Conservation (phyloP, 2,329 filamentous ascomycete genomes). For the Colletotrichum sp. region DNA sequence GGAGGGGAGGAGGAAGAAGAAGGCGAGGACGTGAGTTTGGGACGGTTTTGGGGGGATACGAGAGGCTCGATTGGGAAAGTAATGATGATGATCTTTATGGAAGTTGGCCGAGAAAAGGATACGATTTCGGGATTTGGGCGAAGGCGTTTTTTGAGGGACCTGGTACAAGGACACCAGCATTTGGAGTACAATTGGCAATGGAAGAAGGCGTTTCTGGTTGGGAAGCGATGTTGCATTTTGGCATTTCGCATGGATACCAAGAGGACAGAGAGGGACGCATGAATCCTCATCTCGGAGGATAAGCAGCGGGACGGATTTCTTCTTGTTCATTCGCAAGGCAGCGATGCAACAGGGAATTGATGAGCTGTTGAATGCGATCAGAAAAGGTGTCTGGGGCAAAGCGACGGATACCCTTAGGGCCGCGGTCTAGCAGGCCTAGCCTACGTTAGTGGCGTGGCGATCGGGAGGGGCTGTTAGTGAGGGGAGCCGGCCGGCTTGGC, state of each 20-base stretch:
- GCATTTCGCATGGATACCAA: not conserved
- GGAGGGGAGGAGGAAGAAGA: slow-evolving; percentile 4
- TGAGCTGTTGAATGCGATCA: not conserved
- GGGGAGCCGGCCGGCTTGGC: not conserved
- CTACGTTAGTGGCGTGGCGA: slow-evolving; percentile 16
- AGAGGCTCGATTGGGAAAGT: not conserved
- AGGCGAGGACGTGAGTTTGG: slow-evolving; percentile 4
- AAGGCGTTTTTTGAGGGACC: slow-evolving; percentile 6
- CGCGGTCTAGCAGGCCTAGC: not conserved
- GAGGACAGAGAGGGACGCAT: not conserved
- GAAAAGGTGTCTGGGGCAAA: not conserved
- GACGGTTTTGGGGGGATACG: too few relatives aligned
- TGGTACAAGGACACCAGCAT: not conserved
- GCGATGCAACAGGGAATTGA: not conserved
- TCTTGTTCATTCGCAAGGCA: not conserved
- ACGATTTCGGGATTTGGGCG: not conserved
- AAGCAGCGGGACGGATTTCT: not conserved
- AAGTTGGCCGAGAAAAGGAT: not conserved
- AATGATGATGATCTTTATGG: not conserved
- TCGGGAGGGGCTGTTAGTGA: slow-evolving; percentile 8
- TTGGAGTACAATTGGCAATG: not conserved
- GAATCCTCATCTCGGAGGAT: not conserved
- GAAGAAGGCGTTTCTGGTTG: not conserved
- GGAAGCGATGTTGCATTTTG: not conserved
- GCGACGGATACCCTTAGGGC: not conserved